phyloP scores from a whole-genome alignment of 2,329 filamentous ascomycete species.

The Neocatenulostroma microsporum region DNA sequence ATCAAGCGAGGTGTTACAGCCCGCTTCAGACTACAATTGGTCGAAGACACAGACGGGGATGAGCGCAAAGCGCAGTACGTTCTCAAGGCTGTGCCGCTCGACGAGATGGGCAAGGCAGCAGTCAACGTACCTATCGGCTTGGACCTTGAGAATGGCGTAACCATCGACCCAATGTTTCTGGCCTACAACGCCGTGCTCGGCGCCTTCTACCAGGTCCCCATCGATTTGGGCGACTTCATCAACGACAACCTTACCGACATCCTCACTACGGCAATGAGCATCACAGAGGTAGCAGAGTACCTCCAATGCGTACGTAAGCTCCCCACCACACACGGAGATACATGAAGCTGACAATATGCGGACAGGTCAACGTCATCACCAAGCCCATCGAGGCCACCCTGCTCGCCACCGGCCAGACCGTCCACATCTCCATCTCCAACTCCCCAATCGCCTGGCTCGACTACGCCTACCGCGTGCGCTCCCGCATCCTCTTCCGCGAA shows the following conservation, averaged over 20 bases:
- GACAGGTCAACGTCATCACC: slow-evolving; percentile 31
- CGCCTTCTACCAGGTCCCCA: slow-evolving; percentile 38
- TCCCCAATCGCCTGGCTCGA: slow-evolving; percentile 41
- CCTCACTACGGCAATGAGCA: slow-evolving; percentile 33
- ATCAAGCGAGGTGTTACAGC: slow-evolving; percentile 17
- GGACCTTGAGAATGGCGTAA: slow-evolving; percentile 18
- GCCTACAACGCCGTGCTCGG: slow-evolving; percentile 40
- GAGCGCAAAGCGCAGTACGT: slow-evolving; percentile 6
- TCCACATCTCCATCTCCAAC: slow-evolving; percentile 39
- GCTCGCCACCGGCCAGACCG: slow-evolving; percentile 38
- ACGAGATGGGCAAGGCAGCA: slow-evolving; percentile 13
- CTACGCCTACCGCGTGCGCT: slow-evolving; percentile 40
- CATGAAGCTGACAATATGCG: background rate
- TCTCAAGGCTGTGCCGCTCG: slow-evolving; percentile 11
- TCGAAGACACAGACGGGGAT: slow-evolving; percentile 9
- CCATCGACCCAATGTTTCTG: slow-evolving; percentile 14
- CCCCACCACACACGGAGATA: background rate
- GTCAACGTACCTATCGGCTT: slow-evolving; percentile 9
- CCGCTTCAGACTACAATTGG: slow-evolving; percentile 19
- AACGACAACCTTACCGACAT: slow-evolving; percentile 32
- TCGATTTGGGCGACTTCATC: slow-evolving; percentile 34
- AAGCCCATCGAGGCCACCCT: slow-evolving; percentile 43
- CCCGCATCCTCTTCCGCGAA: slow-evolving; percentile 39
- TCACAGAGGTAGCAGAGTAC: slow-evolving; percentile 41
- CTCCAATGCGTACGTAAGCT: slow-evolving; percentile 32